A percentile compares a stretch with the other conserved stretches of the same genome.
Evolutionary conservation across 495 filamentous ascomycete genomes (phyloP).

Genomic region (Cudoniella acicularis): DNA sequence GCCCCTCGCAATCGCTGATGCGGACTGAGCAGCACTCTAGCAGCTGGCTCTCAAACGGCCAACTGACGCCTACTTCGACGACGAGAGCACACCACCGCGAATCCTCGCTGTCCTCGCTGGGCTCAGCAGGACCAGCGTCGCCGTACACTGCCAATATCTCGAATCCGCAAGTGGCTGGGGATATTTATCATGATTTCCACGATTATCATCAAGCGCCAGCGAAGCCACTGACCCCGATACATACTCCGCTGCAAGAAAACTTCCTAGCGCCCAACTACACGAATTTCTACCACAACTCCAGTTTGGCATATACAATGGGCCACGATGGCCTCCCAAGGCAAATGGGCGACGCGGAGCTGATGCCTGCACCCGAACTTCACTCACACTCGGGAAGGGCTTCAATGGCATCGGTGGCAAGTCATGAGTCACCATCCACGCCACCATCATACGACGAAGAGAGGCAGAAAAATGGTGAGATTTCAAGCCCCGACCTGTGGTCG

Average conservation of each 20-base stretch:
- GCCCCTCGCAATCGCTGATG: constrained; percentile 21
- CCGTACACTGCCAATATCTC: constrained; percentile 50
- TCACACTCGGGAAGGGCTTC: constrained; percentile 27
- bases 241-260: constrained; percentile 26
- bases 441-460: constrained; percentile 39
- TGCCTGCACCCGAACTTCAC: constrained; percentile 27
- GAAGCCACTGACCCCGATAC: constrained; percentile 27
- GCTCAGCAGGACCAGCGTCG: constrained; percentile 51
- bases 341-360: constrained; percentile 22
- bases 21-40: constrained; percentile 18
- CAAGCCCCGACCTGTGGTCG: constrained; percentile 48
- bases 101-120: constrained; percentile 51
- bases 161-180: constrained; percentile 42
- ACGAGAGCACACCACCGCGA: constrained; percentile 41
- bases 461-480: constrained; percentile 32
- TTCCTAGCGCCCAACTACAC: constrained; percentile 24
- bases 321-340: constrained; percentile 17
- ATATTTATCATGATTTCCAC: constrained; percentile 27
- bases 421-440: constrained; percentile 51
- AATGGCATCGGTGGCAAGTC: constrained; percentile 39
- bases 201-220: constrained; percentile 18
- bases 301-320: constrained; percentile 13
- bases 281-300: constrained; percentile 17
- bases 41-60: constrained; percentile 25
- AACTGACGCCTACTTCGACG: constrained; percentile 25